Conservation (phyloP, 2,329 filamentous ascomycete species). For the Diplodia mutila region DNA sequence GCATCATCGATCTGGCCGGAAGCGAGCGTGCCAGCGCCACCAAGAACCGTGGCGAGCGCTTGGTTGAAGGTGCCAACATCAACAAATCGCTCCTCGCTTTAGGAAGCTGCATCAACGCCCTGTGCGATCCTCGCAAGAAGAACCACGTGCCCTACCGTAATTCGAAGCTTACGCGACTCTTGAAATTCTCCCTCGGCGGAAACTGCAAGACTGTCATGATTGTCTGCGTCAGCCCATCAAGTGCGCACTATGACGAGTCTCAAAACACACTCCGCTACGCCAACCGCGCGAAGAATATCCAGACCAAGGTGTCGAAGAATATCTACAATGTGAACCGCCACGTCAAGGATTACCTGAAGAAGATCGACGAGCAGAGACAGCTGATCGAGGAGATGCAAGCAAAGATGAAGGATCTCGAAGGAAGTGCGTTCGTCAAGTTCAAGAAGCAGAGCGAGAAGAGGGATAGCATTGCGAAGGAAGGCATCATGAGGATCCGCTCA, state of each 20-base stretch:
- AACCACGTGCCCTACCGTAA: conserved; percentile 98
- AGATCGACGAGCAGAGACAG: conserved; percentile 98
- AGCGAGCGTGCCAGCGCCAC: conserved; percentile 96
- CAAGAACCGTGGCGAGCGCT: conserved; percentile 89
- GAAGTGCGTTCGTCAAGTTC: conserved; percentile 82
- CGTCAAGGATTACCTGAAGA: conserved; percentile 98
- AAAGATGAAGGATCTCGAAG: conserved; percentile 88
- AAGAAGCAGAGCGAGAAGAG: conserved; percentile 88
- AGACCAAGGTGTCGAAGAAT: conserved; percentile 98
- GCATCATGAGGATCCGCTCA: conserved; percentile 74
- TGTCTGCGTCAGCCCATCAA: conserved; percentile 95
- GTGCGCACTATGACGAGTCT: conserved; percentile 95
- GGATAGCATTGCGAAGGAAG: conserved; percentile 74
- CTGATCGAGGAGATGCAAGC: conserved; percentile 94
- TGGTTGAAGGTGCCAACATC: conserved; percentile 96
- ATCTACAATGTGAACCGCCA: conserved; percentile 99
- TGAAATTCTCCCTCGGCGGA: conserved; percentile 95
- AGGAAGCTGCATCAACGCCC: conserved; percentile 96
- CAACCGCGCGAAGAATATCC: conserved; percentile 98
- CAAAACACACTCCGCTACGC: conserved; percentile 98
- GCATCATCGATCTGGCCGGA: conserved; percentile 95
- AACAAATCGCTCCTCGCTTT: conserved; percentile 96
- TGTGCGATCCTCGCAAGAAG: conserved; percentile 88
- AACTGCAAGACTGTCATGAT: conserved; percentile 99
- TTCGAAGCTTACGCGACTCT: conserved; percentile 90